Base-by-base conservation (phyloP, 495 filamentous ascomycete species). In the Penicillium angulare region DNA sequence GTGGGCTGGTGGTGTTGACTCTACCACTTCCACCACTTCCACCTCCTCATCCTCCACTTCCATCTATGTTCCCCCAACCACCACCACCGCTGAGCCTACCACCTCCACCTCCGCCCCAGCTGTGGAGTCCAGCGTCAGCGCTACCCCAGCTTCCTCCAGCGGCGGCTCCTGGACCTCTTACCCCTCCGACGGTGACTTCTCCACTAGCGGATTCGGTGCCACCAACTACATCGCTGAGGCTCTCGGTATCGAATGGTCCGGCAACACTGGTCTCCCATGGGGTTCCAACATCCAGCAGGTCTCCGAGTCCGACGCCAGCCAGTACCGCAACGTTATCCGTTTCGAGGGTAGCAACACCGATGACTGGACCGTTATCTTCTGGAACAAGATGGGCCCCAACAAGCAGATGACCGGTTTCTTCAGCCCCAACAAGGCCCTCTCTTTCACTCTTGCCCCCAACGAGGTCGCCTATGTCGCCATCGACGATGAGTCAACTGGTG, bases 261-360 rank as follows among this genome's bases (percentile, higher is more conserved):
- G 78, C 44, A 81, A 82, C 63, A 48, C 68, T 36, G 79, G 79
- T 45, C 50, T 7, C 43, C 77, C 79, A 12, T 79, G 78, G 64
- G 78, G 78, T 29, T 74, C 73, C 64, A 82, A 82, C 63, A 77
- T 82, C 50, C 71, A 72, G 48, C 61, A 70, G 40, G 68, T 81
- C 31, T 18, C 39, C 43, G 67, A 68, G 24, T 47, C 54, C 39
- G 54, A 52, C 15, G 70, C 72, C 47, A 62, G 60, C 55, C 47
- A 68, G 39, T 72, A 80, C 59, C 61, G 73, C 39, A 70, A 77
- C 66, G 75, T 78, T 43, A 54, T 71, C 50, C 69, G 65, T 8
- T 71, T 81, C 58, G 61, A 65, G 46, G 79, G 77, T 43, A 66
- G 58, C 35, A 44, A 68, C 47, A 43, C 38, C 16, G 63, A 68